phyloP scores from a whole-genome alignment of 2,329 filamentous ascomycete genomes.

The Ophiostoma angusticollis region DNA sequence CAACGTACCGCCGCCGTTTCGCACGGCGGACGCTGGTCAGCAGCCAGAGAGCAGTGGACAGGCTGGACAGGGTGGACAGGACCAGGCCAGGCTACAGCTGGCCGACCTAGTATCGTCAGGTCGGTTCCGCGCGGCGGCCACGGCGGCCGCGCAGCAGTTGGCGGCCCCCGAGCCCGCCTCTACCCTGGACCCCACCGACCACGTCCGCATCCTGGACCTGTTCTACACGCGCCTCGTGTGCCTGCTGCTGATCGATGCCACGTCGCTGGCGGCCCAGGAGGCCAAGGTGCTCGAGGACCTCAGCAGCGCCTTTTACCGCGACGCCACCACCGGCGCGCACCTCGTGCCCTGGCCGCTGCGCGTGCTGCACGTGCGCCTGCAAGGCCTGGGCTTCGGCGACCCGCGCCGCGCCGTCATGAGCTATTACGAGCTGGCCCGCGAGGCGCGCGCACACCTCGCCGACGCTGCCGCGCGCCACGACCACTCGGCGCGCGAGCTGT shows the following conservation, averaged over 20 bases:
- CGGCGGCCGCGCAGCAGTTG: constrained; percentile 49
- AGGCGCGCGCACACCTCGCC: constrained; percentile 52
- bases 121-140: constrained; percentile 70
- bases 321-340: constrained; percentile 39
- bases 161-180: constrained; percentile 29
- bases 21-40: constrained; percentile 50
- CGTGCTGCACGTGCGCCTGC: constrained; percentile 68
- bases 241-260: constrained; percentile 65
- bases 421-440: constrained; percentile 75
- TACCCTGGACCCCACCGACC: constrained; percentile 38
- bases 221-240: constrained; percentile 73
- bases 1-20: constrained; percentile 51
- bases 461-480: constrained; percentile 32
- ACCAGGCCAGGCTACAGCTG: too few relatives aligned
- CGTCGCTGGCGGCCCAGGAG: constrained; percentile 54
- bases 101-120: constrained; percentile 54
- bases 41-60: too few relatives aligned
- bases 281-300: constrained; percentile 52
- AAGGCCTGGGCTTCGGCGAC: constrained; percentile 78
- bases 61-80: constrained; percentile 45
- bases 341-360: constrained; percentile 81
- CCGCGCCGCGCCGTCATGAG: constrained; percentile 73
- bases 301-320: constrained; percentile 43
- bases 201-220: constrained; percentile 57
- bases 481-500: constrained; percentile 46